Base-by-base conservation (phyloP, 768 basidiomycete species). In the Sporobolomyces phaffii region DNA sequence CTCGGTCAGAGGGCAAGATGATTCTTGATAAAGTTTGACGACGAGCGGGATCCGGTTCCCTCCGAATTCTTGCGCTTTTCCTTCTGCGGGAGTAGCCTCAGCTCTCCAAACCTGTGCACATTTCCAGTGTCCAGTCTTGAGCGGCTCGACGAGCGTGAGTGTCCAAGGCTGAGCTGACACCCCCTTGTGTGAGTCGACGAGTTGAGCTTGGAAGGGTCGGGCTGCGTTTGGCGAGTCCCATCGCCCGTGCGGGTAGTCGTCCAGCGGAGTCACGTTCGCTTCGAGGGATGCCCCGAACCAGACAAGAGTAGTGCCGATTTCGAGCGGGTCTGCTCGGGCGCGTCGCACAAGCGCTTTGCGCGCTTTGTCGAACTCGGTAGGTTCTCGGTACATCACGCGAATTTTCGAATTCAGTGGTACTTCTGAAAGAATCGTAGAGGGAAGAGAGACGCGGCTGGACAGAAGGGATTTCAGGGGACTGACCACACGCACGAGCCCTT, bases 61-160 rank as follows among this genome's bases (percentile, higher is more conserved):
- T n/a, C n/a, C n/a, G n/a, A n/a, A n/a, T n/a, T n/a, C 3, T 15
- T 4, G 2, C 9, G 47, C 13, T 40, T 17, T 14, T 44, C 28
- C 10, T 11, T n/a, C n/a, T n/a, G n/a, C 5, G 4, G n/a, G 5
- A 10, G 11, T n/a, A 5, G 38, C 54, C 24, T 41, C 29, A 40
- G 31, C 49, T 11, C 63, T 48, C 63, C 63, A 64, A 3, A 58
- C 56, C n/a, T 64, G 63, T 11, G 54, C 20, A 22, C 15, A 41
- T 48, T 64, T 0, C 13, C 34, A 20, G 1, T 4, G 24, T 3
- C 56, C 63, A 2, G 13, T 5, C 17, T 50, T 45, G 2, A 64
- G 29, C 17, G 38, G 28, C 3, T 64, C 63, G 40, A 58, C 31
- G 40, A 64, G 47, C 5, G 33, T 40, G 8, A 64, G 38, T 6